Evolutionary conservation across 257 asterid species (phyloP).

Genomic region (Nicotiana obtusifolia): DNA sequence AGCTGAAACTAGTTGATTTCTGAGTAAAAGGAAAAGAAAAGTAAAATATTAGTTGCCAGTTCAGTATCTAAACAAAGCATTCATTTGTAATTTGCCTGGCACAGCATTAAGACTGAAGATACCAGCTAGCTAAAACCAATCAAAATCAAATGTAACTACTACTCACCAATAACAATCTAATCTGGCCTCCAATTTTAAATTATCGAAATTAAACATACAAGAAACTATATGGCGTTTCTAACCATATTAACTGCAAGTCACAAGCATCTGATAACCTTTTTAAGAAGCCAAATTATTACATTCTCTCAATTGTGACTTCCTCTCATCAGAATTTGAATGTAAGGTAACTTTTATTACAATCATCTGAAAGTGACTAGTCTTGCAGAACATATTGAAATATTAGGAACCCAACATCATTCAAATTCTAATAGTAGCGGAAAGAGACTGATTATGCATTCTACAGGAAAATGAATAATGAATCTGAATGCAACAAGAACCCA

Average conservation of each 20-base stretch:
- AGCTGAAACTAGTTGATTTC: slow-evolving; percentile 63
- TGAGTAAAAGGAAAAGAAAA: slow-evolving; percentile 22
- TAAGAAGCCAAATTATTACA: background rate
- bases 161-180: background rate
- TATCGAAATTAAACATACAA: background rate
- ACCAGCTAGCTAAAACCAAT: background rate
- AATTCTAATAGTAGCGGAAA: background rate
- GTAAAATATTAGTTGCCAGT: background rate
- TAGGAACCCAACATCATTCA: background rate
- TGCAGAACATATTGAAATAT: background rate
- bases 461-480: background rate
- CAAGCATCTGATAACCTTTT: background rate
- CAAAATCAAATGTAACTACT: background rate
- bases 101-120: background rate
- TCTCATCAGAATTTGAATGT: background rate
- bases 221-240: background rate
- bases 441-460: background rate
- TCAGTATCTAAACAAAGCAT: background rate
- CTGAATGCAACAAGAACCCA: background rate
- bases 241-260: background rate
- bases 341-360: background rate
- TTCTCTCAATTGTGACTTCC: background rate
- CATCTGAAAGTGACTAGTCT: background rate
- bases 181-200: background rate
- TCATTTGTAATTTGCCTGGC: background rate